These are phyloP conservation scores for Xylaria sp. DNA, from an alignment of 2,329 filamentous ascomycete species.

Conservation along the genomic window DNA sequence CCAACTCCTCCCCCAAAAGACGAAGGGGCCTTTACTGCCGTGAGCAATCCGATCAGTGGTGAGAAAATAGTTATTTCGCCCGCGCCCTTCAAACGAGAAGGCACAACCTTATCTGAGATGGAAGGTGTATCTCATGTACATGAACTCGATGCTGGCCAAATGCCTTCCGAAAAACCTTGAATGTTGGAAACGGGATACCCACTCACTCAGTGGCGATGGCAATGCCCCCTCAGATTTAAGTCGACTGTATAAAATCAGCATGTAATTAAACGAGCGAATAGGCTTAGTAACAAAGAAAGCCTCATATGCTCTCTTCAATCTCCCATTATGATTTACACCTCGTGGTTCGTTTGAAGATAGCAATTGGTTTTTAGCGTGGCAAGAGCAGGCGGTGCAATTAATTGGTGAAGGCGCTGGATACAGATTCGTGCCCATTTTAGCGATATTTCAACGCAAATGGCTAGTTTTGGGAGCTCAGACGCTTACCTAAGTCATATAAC, in stretches of 20 bases:
- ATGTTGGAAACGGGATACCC: background rate
- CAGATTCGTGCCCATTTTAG: background rate
- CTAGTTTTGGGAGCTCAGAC: background rate
- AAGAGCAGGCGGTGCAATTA: background rate
- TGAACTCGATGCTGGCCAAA: slow-evolving; percentile 24
- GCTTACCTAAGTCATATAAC: background rate
- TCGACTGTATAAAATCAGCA: background rate
- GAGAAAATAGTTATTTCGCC: background rate
- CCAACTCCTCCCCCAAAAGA: slow-evolving; percentile 20
- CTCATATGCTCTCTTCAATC: background rate
- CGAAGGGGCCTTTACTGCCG: background rate
- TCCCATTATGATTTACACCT: background rate
- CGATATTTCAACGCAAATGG: background rate
- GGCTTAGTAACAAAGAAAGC: background rate
- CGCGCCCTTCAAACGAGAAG: background rate
- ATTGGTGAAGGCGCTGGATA: background rate
- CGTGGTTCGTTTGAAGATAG: background rate
- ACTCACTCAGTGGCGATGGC: background rate
- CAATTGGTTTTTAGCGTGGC: background rate
- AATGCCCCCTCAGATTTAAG: background rate
- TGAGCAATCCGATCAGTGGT: background rate
- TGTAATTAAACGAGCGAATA: background rate
- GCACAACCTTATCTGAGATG: slow-evolving; percentile 13
- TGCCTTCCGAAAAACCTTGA: slow-evolving; percentile 22
- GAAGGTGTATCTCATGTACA: slow-evolving; percentile 6